Percentiles rank a stretch among this genome's conserved stretches.
Conservation (phyloP, 768 basidiomycete species). For the Mycena capillaripes region DNA sequence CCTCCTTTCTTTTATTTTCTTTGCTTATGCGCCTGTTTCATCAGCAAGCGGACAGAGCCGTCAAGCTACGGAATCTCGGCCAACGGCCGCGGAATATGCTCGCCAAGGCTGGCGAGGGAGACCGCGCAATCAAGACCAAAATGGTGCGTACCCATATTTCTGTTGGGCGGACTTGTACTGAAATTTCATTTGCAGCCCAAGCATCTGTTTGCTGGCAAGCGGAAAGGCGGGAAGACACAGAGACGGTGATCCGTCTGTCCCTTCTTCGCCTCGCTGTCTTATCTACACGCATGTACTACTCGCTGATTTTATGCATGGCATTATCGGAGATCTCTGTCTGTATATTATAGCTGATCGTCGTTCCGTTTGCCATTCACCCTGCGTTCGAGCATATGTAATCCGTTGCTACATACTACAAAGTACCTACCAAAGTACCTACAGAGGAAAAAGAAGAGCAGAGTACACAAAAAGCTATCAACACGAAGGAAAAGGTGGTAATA, state of each 20-base stretch:
- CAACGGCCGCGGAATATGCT: constrained; percentile 90
- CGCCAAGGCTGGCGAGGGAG: constrained; percentile 93
- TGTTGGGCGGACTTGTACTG: constrained; percentile 8
- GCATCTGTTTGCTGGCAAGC: constrained; percentile 88
- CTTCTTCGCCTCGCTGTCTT: background rate
- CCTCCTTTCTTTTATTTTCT: constrained; percentile 1
- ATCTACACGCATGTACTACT: constrained; percentile 17
- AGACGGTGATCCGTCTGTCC: constrained; percentile 63
- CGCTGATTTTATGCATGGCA: background rate
- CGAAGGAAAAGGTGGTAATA: constrained; percentile 32
- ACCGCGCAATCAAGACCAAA: constrained; percentile 85
- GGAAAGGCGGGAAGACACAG: constrained; percentile 86
- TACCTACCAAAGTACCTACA: background rate
- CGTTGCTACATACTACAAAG: constrained; percentile 22
- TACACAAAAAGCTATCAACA: constrained; percentile 12
- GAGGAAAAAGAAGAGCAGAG: background rate
- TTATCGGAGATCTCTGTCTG: too few relatives aligned
- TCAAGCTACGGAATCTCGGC: constrained; percentile 86
- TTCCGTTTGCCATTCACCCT: background rate
- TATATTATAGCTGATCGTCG: too few relatives aligned
- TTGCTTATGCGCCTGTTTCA: constrained; percentile 27
- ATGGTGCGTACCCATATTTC: constrained; percentile 68
- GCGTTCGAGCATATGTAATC: constrained; percentile 18
- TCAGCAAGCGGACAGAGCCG: constrained; percentile 85
- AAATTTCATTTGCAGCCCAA: constrained; percentile 71